Base-by-base conservation (phyloP, 768 basidiomycete genomes). In the Tylopilus subfusipes region DNA sequence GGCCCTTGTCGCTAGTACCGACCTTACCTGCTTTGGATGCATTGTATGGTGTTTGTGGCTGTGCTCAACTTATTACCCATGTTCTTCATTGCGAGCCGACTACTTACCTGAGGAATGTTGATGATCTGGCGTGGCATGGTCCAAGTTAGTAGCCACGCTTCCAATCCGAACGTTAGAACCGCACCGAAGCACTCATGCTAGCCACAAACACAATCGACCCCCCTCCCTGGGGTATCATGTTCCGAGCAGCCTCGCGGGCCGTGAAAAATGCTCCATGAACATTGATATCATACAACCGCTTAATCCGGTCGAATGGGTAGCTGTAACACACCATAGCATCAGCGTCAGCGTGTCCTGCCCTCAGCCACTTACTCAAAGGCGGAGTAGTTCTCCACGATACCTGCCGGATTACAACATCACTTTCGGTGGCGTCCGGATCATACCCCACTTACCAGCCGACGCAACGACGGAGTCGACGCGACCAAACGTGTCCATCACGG, bases 21-120 rank as follows among this genome's bases (percentile, higher is more conserved):
- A 16, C 25, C 78, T 63, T 62, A 85, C 87, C 91, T 33, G 92
- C 92, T 76, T 95, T 98, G 19, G 93, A 95, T 10, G 91, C 90
- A 71, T 98, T 98, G 71, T 98, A 98, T 0, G 95, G 93, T 5
- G 91, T 90, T 78, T 98, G 96, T 39, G 82, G 82, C 82, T 92
- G 68, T 53, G 53, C 42, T 29, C 33, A 50, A 3, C 42, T 53
- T 34, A 53, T 39, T 18, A 34, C 29, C 31, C 21, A 12, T 3
- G 6, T 11, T 6, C 14, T 2, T 30, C n/a, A 9, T 18, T 5
- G 53, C 24, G 16, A 21, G 10, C 16, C 16, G 19, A 53, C 21
- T 13, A 54, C 63, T 68, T 55, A 86, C 86, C 78, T 93, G 94
- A 40, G 95, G 94, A 51, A 90, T 81, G 69, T 95, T 95, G 68